phyloP scores from a whole-genome alignment of 1,284 basidiomycete species.

The Vanrija sp. region DNA sequence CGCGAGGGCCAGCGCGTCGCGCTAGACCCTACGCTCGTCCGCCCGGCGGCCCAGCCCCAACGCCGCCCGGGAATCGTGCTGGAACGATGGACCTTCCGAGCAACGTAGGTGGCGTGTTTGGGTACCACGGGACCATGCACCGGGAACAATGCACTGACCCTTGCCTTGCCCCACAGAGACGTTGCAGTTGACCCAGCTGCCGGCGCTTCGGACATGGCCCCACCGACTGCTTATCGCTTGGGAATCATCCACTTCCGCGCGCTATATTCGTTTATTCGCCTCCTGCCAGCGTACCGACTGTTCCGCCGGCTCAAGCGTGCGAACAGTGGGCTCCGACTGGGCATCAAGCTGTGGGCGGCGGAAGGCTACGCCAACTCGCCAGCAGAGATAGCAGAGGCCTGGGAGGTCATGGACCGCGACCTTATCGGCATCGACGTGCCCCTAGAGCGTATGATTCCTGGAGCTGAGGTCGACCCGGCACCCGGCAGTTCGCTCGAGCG shows the following conservation, averaged over 20 bases:
- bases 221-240: constrained; percentile 39
- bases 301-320: constrained; percentile 36
- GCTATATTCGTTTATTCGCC: constrained; percentile 38
- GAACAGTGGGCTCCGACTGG: constrained; percentile 41
- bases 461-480: constrained; percentile 11
- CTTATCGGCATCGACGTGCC: constrained; percentile 37
- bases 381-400: constrained; percentile 36
- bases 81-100: constrained; percentile 45
- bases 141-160: background rate
- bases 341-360: constrained; percentile 47
- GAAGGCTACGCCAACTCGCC: constrained; percentile 33
- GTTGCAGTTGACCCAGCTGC: background rate
- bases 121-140: background rate
- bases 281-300: constrained; percentile 41
- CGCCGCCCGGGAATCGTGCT: constrained; percentile 41
- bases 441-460: constrained; percentile 25
- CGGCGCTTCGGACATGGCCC: constrained; percentile 26
- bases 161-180: background rate
- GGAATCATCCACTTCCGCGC: constrained; percentile 47
- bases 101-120: constrained; percentile 24
- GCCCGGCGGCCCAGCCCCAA: constrained; percentile 7
- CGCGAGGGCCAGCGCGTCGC: constrained; percentile 23
- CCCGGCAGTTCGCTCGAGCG: constrained; percentile 4
- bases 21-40: constrained; percentile 23
- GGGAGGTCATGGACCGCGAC: constrained; percentile 44